phyloP scores from a whole-genome alignment of 2,329 filamentous ascomycete genomes.

The Bertia moriformis region DNA sequence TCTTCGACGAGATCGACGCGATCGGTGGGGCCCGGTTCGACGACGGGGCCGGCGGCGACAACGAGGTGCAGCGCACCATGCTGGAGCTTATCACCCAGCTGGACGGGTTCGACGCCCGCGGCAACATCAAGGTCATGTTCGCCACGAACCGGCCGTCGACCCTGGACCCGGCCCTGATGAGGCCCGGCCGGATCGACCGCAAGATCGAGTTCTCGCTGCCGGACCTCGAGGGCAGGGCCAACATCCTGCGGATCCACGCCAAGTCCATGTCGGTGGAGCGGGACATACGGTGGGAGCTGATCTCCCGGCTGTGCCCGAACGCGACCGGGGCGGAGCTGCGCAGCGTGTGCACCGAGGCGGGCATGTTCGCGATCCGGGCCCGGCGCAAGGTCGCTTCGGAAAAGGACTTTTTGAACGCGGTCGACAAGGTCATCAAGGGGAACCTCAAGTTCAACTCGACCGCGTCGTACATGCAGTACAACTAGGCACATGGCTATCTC shows the following conservation, averaged over 20 bases:
- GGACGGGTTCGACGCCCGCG: conserved; percentile 87
- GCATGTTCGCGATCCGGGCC: conserved; percentile 93
- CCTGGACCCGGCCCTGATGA: conserved; percentile 89
- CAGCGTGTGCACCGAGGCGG: conserved; percentile 92
- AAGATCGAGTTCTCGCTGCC: conserved; percentile 98
- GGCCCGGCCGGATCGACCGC: conserved; percentile 89
- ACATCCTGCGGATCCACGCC: conserved; percentile 94
- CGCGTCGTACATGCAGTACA: conserved; percentile 97
- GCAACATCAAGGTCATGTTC: conserved; percentile 99
- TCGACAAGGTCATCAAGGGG: conserved; percentile 99
- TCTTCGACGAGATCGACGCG: conserved; percentile 97
- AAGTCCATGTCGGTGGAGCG: conserved; percentile 99
- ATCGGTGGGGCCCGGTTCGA: conserved; percentile 93
- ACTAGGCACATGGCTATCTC: conserved; percentile 58
- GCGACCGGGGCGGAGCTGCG: conserved; percentile 89
- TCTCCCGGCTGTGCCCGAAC: conserved; percentile 92
- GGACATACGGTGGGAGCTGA: conserved; percentile 97
- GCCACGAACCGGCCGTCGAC: conserved; percentile 93
- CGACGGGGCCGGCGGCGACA: conserved; percentile 89
- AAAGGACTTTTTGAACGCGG: conserved; percentile 94
- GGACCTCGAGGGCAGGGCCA: conserved; percentile 90
- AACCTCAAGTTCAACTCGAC: conserved; percentile 99
- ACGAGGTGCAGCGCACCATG: conserved; percentile 97
- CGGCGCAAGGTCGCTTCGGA: conserved; percentile 94
- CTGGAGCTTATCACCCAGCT: conserved; percentile 93